Evolutionary conservation across 495 filamentous ascomycete genomes (phyloP).

Genomic region (Podospora pseudopauciseta): DNA sequence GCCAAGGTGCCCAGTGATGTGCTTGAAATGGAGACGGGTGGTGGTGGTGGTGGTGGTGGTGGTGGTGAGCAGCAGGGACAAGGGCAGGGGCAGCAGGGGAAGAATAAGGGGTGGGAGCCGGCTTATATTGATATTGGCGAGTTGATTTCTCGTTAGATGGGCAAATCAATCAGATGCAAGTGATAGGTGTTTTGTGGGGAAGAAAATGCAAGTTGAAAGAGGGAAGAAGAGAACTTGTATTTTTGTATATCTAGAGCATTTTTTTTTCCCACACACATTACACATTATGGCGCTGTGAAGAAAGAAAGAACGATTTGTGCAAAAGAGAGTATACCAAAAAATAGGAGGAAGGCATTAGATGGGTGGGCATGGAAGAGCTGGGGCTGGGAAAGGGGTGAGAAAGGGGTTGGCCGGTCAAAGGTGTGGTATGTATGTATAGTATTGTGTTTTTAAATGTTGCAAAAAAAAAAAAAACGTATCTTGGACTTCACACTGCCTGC

Average conservation of each 20-base stretch:
- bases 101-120: slow-evolving; percentile 62
- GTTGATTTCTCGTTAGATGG: slow-evolving; percentile 55
- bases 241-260: slow-evolving; percentile 10
- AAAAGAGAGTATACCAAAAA: background rate
- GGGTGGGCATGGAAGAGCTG: no score
- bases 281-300: background rate
- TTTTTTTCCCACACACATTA: background rate
- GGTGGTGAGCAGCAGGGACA: no score
- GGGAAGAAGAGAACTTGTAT: background rate
- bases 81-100: background rate
- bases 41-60: slow-evolving; percentile 33
- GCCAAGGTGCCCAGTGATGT: slow-evolving; percentile 76
- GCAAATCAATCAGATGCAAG: background rate
- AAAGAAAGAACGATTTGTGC: background rate
- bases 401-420: background rate
- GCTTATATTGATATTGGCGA: slow-evolving; percentile 86
- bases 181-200: background rate
- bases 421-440: background rate
- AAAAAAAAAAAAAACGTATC: background rate
- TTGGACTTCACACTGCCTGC: background rate
- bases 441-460: background rate
- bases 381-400: background rate
- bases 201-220: background rate
- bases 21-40: slow-evolving; percentile 54
- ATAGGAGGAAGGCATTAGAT: background rate